A percentile compares a stretch with the other conserved stretches of the same genome.
phyloP scores from a whole-genome alignment of 306 rosid genomes.

The Pyrus pyrifolia region DNA sequence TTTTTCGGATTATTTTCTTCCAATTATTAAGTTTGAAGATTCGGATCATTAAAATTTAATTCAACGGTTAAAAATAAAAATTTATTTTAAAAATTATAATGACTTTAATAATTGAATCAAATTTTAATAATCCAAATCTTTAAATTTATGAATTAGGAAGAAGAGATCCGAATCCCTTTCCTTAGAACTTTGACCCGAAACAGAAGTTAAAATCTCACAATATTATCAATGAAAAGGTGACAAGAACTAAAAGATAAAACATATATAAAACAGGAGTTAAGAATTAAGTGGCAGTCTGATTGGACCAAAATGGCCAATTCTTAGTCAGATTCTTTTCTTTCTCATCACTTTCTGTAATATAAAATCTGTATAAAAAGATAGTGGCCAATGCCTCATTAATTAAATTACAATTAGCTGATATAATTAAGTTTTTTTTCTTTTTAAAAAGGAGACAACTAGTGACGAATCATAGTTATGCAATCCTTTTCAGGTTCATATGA shows the following conservation, averaged over 20 bases:
- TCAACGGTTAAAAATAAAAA: fast-evolving
- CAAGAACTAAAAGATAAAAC: background rate
- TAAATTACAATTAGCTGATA: background rate
- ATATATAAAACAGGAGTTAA: background rate
- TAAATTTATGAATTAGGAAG: no score
- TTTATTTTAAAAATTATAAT: no score
- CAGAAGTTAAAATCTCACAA: background rate
- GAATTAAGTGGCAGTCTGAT: background rate
- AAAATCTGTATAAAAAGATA: background rate
- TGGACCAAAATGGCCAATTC: background rate
- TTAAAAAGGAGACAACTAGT: no score
- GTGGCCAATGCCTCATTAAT: background rate
- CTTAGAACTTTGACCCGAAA: background rate
- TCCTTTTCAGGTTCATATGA: fast-evolving
- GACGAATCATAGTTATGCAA: no score
- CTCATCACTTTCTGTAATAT: background rate
- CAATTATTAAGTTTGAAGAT: fast-evolving
- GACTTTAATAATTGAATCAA: no score
- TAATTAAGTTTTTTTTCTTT: no score
- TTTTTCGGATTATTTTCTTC: no score
- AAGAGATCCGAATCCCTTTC: no score
- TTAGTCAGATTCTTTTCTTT: background rate
- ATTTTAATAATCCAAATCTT: no score
- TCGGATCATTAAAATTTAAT: fast-evolving
- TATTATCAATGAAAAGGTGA: background rate